Evolutionary conservation across 2,329 filamentous ascomycete species (phyloP).

Genomic region (Herpomyces periplanetae): DNA sequence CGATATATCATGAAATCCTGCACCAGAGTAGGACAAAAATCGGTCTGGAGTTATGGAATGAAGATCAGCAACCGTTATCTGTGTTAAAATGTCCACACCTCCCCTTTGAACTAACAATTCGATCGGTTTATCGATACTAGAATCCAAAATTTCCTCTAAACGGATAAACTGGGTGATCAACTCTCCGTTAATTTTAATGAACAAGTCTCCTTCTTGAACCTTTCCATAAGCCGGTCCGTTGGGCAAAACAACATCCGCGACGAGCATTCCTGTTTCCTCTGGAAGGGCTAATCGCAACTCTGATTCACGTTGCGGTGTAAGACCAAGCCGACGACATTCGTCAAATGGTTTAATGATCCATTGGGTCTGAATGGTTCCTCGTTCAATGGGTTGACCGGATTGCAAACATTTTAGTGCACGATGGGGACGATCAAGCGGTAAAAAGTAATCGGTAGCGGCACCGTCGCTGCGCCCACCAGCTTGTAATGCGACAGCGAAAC

Average conservation of each 20-base stretch:
- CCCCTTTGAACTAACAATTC: constrained; percentile 52
- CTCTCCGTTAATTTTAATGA: constrained; percentile 72
- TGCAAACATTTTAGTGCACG: constrained; percentile 58
- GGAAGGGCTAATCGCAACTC: constrained; percentile 47
- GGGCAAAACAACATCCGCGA: constrained; percentile 73
- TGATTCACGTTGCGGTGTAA: constrained; percentile 53
- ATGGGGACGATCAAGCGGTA: constrained; percentile 59
- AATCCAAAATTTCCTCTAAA: constrained; percentile 64
- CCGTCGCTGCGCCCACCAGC: constrained; percentile 75
- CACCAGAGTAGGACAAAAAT: constrained; percentile 73
- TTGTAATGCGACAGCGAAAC: constrained; percentile 60
- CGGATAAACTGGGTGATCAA: constrained; percentile 70
- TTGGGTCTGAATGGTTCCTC: constrained; percentile 90
- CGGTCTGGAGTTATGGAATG: constrained; percentile 82
- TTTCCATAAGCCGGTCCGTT: constrained; percentile 54
- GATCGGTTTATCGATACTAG: constrained; percentile 38
- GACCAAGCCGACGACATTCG: constrained; percentile 56
- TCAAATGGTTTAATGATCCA: constrained; percentile 92
- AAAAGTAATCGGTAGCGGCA: constrained; percentile 84
- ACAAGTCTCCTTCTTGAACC: constrained; percentile 67
- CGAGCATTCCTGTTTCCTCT: constrained; percentile 78
- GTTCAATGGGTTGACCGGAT: constrained; percentile 28
- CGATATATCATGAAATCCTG: constrained; percentile 74
- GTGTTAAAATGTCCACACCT: constrained; percentile 47
- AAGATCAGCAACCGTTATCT: constrained; percentile 49